phyloP scores from a whole-genome alignment of 176 grass and related monocot genomes.

The Carex scoparia region DNA sequence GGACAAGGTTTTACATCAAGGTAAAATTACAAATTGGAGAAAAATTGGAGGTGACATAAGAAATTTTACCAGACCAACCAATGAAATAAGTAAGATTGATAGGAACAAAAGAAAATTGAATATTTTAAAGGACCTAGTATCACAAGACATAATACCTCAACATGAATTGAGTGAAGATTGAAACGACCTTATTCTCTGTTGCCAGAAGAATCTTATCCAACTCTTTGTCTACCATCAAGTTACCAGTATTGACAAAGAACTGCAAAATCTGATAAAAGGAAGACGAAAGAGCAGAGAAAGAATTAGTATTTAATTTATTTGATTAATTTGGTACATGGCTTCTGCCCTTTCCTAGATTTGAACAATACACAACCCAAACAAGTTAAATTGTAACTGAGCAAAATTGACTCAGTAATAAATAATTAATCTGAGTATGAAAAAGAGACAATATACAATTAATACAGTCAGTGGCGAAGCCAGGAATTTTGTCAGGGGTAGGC shows the following conservation, averaged over 20 bases:
- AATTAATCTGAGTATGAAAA: too few relatives aligned
- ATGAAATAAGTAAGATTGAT: neutral
- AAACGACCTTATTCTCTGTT: neutral
- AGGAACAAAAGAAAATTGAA: neutral
- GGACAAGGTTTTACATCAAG: neutral
- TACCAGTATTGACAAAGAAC: neutral
- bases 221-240: slow-evolving; percentile 10
- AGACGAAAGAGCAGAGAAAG: neutral
- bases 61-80: neutral
- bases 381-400: neutral
- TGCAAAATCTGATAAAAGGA: neutral
- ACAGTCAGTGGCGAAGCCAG: too few relatives aligned
- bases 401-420: neutral
- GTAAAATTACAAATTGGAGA: neutral
- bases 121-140: neutral
- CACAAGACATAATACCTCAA: slow-evolving; percentile 20
- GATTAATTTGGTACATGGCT: neutral
- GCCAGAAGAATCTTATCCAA: neutral
- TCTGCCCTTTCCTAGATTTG: neutral
- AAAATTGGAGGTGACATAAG: neutral
- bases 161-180: slow-evolving; percentile 44
- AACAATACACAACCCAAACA: neutral
- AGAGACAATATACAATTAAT: too few relatives aligned
- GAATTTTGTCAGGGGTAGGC: too few relatives aligned
- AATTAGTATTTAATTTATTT: neutral